Evolutionary conservation across 2,329 filamentous ascomycete genomes (phyloP), one percentile per base, ranked within the genome.

Genomic region (Thielaviopsis cerberus): DNA sequence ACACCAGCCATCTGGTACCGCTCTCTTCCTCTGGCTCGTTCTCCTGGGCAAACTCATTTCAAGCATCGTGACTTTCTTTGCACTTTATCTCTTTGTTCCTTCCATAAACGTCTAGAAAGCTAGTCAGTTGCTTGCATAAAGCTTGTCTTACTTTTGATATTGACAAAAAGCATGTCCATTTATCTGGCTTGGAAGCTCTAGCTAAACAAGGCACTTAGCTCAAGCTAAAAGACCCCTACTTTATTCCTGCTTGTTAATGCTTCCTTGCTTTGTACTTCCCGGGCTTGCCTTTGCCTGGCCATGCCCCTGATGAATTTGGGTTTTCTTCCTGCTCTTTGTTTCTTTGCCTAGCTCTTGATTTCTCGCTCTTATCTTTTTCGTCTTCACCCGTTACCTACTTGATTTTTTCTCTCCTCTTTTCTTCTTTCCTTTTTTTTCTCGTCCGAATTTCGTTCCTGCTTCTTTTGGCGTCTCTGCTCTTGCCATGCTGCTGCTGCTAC

Each of bases 301-400:
- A 30, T 53, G 52, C 52, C 52, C 52, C 52, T 53, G 52, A 53
- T 53, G 52, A 53, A 34, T 53, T 23, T 53, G 26, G 11, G 27
- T 30, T 30, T 34, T 53, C 27, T 53, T 8, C 51, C 23, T 23
- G 15, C 51, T 53, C 15, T 53, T 27, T 53, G 52, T 34, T 53
- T 53, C 52, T 53, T 53, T n/a, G 37, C 37, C n/a, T 53, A 20
- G 30, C n/a, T n/a, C n/a, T 59, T 57, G 30, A n/a, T 59, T 53
- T 26, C 34, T 51, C 53, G 51, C 51, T 51, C 54, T 26, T 34
- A 53, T 59, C 27, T n/a, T n/a, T n/a, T n/a, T n/a, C n/a, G n/a
- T n/a, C n/a, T n/a, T n/a, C n/a, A n/a, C n/a, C n/a, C n/a, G n/a
- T n/a, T n/a, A n/a, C n/a, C 27, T 30, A 11, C 27, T 11, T 30